phyloP scores from a whole-genome alignment of 805 yeast species.

The Yamadazyma phyllophila region DNA sequence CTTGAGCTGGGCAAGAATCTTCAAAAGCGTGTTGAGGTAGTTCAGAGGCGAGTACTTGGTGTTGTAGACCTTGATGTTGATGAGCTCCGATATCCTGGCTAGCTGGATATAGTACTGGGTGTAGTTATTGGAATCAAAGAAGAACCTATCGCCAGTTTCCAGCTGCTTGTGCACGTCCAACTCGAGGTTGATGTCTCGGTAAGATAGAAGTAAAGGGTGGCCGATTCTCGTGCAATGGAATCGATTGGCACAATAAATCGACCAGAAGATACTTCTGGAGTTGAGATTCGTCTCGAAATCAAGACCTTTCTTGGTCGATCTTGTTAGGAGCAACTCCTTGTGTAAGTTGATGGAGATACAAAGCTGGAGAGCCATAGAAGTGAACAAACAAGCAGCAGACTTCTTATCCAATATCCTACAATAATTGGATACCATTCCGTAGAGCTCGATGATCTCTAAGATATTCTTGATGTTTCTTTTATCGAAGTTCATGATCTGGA shows the following conservation, averaged over 20 bases:
- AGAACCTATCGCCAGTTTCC: not conserved
- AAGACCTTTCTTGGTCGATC: conserved; percentile 3
- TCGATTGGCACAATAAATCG: conserved; percentile 25
- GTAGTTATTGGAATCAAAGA: conserved; percentile 6
- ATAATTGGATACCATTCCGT: conserved; percentile 23
- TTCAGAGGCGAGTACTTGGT: conserved; percentile 15
- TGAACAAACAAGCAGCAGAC: conserved; percentile 23
- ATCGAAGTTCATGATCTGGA: conserved; percentile 15
- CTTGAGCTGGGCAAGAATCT: conserved; percentile 16
- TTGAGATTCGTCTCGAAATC: conserved; percentile 6
- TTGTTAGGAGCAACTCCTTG: conserved; percentile 13
- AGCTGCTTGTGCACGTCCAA: not conserved
- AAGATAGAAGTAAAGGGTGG: conserved; percentile 21
- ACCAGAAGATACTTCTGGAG: conserved; percentile 23
- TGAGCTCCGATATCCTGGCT: conserved; percentile 24
- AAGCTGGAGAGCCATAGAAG: conserved; percentile 24
- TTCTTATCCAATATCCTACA: conserved; percentile 26
- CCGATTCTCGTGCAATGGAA: conserved; percentile 24
- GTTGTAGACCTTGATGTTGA: conserved; percentile 21
- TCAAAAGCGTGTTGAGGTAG: conserved; percentile 17
- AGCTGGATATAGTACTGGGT: conserved; percentile 21
- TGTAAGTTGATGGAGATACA: conserved; percentile 27
- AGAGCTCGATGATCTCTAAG: conserved; percentile 23
- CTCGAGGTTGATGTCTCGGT: conserved; percentile 18
- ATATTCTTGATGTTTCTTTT: conserved; percentile 11